Evolutionary conservation across 768 basidiomycete species (phyloP).

Genomic region (Lentinula guzmanii): DNA sequence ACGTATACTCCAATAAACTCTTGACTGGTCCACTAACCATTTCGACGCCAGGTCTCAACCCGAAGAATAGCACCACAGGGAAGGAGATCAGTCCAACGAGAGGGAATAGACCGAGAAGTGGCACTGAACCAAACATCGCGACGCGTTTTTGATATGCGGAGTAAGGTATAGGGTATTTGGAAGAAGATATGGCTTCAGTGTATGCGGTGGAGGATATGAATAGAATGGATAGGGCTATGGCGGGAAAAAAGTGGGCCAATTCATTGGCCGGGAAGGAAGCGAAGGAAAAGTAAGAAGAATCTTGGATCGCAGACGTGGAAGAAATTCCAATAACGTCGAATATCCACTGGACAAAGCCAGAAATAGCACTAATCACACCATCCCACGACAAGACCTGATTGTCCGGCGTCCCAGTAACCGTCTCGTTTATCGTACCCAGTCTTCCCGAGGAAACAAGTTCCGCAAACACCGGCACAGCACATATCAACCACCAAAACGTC

Average conservation of each 20-base stretch:
- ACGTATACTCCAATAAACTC: neutral
- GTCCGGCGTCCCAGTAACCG: conserved; percentile 9
- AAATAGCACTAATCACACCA: conserved; percentile 29
- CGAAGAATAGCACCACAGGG: neutral
- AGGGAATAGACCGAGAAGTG: neutral
- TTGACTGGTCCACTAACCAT: neutral
- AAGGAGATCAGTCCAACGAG: neutral
- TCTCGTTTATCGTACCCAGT: conserved; percentile 9
- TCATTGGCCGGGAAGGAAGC: neutral
- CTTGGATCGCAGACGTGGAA: neutral
- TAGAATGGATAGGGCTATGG: conserved; percentile 56
- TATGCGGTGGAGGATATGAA: conserved; percentile 75
- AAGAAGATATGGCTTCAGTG: conserved; percentile 72
- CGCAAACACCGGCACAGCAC: conserved; percentile 7
- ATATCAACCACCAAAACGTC: conserved; percentile 50
- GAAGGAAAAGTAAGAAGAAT: no score
- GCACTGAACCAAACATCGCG: conserved; percentile 58
- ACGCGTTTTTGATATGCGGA: conserved; percentile 70
- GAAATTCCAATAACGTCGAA: neutral
- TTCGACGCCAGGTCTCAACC: neutral
- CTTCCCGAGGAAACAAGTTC: neutral
- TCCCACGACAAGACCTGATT: conserved; percentile 15
- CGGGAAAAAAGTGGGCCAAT: conserved; percentile 27
- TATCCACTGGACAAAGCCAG: neutral
- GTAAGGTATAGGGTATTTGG: conserved; percentile 73